Evolutionary conservation across 169 alveolate species (phyloP), one percentile per base, ranked within the genome.

Genomic region (Amoebophrya sp.): DNA sequence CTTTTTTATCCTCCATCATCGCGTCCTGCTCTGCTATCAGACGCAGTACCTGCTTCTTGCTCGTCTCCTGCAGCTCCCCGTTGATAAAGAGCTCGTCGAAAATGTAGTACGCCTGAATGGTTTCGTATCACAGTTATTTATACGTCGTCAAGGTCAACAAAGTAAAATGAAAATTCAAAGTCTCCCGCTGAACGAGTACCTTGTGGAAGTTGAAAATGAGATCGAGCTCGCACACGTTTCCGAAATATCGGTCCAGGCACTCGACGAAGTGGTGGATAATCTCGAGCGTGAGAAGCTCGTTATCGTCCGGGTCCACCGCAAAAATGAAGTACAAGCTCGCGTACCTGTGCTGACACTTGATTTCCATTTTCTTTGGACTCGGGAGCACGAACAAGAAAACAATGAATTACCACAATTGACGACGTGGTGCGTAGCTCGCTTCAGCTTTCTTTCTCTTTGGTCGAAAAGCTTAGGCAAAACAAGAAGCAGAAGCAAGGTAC

Each of bases 181-280:
- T 39, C 18, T 23, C 20, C 16, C 40, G n/a, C 16, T 26, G 58
- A 91, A 42, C 7, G 38, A 40, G 13, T 89, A 96, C 98, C 95
- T 97, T 98, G 95, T 98, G 99, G 90, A 98, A 98, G 93, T 98
- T 98, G 96, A 98, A 99, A 69, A 99, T 99, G 92, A 99, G 93
- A 93, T 99, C 99, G 92, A 98, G 95, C 94, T 99, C 99, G 93
- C 99, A 99, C 34, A 99, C 99, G 93, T 98, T 98, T 31, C 99
- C 99, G 94, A 99, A 99, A 94, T 99, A 98, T 88, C 98, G 96
- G 94, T 99, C 99, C 70, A 98, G 94, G 41, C 97, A 94, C 95
- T 99, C 99, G 39, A 99, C 99, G 92, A 95, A 98, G 91, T 97
- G 99, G 91, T 98, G 99, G 90, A 99, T 97, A 48, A 98, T 93